Percentiles rank a stretch among this genome's conserved stretches.
Evolutionary conservation across 176 grass and related monocot species (phyloP).

Genomic region (Dactylis glomerata): DNA sequence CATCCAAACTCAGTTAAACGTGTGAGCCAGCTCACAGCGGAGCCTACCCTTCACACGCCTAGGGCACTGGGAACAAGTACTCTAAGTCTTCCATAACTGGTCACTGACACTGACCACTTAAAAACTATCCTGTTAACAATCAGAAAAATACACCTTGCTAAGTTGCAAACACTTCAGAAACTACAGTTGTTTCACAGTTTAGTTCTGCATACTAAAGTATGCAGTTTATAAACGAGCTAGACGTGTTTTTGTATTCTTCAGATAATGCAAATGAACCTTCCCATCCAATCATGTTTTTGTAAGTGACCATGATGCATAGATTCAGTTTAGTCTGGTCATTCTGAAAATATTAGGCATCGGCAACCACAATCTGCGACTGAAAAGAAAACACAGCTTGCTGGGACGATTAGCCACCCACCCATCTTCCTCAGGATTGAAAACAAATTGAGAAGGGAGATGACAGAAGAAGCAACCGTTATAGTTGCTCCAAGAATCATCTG

Average conservation of each 20-base stretch:
- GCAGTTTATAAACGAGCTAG: not conserved
- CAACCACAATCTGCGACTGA: conserved; percentile 30
- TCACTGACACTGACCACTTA: no score
- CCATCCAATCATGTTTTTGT: no score
- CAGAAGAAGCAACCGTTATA: not conserved
- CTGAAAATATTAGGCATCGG: conserved; percentile 23
- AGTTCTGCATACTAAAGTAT: not conserved
- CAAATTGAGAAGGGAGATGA: conserved; percentile 19
- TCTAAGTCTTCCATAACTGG: no score
- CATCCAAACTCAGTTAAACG: no score
- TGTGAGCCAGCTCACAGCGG: no score
- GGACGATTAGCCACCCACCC: conserved; percentile 3
- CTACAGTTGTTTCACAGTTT: not conserved
- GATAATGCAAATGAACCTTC: not conserved
- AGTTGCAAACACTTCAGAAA: not conserved
- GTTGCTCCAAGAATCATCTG: conserved; percentile 1
- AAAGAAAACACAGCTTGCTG: conserved; percentile 28
- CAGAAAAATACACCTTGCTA: no score
- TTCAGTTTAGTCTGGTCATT: not conserved
- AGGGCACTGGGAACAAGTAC: no score
- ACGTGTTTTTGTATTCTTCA: not conserved
- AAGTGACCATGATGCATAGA: not conserved
- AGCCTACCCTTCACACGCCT: no score
- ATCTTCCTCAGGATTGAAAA: conserved; percentile 7
- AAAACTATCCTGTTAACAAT: no score